phyloP scores from a whole-genome alignment of 2,329 filamentous ascomycete species.

The Bipolaris sorokiniana region DNA sequence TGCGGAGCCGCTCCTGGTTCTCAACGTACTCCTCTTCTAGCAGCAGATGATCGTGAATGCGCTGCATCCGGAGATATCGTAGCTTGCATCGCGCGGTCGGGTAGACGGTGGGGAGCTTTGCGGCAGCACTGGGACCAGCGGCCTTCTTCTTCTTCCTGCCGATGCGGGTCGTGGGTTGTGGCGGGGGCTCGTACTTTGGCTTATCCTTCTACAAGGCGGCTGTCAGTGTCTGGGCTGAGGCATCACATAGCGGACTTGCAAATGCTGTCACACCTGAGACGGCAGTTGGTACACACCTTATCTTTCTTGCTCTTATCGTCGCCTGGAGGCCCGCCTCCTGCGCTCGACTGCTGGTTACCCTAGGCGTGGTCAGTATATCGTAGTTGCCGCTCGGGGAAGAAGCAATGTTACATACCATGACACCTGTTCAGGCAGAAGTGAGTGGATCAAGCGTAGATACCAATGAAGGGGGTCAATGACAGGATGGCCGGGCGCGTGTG shows the following conservation, averaged over 20 bases:
- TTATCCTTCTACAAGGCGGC: conserved; percentile 77
- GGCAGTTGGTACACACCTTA: conserved; percentile 48
- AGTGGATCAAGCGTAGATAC: neutral
- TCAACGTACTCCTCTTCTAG: conserved; percentile 99
- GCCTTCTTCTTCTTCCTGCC: conserved; percentile 98
- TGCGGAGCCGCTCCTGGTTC: conserved; percentile 95
- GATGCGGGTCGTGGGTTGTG: conserved; percentile 93
- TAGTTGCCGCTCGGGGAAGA: conserved; percentile 19
- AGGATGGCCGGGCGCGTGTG: conserved; percentile 2
- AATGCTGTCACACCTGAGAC: neutral
- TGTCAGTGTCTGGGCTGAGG: conserved; percentile 12
- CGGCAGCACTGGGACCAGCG: conserved; percentile 88
- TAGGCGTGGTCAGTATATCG: conserved; percentile 53
- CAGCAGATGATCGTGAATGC: conserved; percentile 95
- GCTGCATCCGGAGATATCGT: conserved; percentile 95
- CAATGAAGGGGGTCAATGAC: neutral
- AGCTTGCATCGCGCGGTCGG: conserved; percentile 98
- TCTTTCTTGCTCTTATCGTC: conserved; percentile 94
- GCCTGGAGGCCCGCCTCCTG: conserved; percentile 71
- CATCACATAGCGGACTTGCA: conserved; percentile 6
- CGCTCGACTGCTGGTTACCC: conserved; percentile 87
- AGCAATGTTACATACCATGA: conserved; percentile 41
- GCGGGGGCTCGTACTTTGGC: conserved; percentile 99
- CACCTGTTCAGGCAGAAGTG: conserved; percentile 25
- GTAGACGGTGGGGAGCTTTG: conserved; percentile 92